Base-by-base conservation (phyloP, 129 eudicot species). In the Lactuca saligna region DNA sequence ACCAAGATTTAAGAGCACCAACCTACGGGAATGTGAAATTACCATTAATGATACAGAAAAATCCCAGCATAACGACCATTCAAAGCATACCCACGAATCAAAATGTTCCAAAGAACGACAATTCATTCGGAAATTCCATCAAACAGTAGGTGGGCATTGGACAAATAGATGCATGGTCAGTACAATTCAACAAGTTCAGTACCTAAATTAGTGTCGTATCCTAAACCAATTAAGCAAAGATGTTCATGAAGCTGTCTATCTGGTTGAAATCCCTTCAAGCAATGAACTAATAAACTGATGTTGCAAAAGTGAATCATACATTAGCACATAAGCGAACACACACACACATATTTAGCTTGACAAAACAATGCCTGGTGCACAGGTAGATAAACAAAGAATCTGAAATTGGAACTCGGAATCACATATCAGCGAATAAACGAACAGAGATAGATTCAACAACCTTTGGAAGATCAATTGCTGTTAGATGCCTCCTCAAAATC, bases 51-150 rank as follows among this genome's bases (percentile, higher is more conserved):
- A 55, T 66, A 84, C 35, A 87, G 66, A 11, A 66, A 68, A 41
- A 87, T 34, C 5, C 86, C 88, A 68, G 11, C 79, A n/a, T 77
- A 84, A 2, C 90, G 95, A 0, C 95, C 90, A 14, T 82, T 78
- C 91, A 86, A 85, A 2, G 88, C 95, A 60, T 88, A 88, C 70
- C 84, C 95, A 72, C 88, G 95, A 75, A 88, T 88, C 68, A 88
- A 80, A 37, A 88, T 87, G 54, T 88, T 88, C 91, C 95, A 85
- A 32, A 88, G 84, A 44, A 82, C 85, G 3, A 80, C 69, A 72
- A 85, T 85, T 46, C 42, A 17, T 63, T 84, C 82, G 39, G 91
- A 75, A 63, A 88, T 82, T 82, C 33, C 80, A 58, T 85, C 95
- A 49, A 88, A 88, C 86, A 88, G 80, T n/a, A 77, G 78, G 84